phyloP scores from a whole-genome alignment of 176 grass and related monocot species.

The Aegilops speltoides region DNA sequence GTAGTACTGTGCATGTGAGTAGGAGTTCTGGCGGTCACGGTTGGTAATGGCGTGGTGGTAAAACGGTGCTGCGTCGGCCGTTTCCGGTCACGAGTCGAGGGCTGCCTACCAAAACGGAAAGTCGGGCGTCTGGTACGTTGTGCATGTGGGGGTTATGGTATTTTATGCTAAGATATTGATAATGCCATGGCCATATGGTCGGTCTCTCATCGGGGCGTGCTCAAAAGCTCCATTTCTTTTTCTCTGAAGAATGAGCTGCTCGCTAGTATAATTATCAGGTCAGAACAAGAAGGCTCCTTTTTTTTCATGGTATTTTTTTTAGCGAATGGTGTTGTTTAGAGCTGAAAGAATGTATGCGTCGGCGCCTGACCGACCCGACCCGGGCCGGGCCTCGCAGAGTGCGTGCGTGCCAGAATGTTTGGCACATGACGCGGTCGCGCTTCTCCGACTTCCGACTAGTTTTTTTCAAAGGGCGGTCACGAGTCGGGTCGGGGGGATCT shows the following conservation, averaged over 20 bases:
- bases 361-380: neutral
- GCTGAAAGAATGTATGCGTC: neutral
- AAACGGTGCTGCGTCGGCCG: neutral
- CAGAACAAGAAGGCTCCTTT: too few species aligned
- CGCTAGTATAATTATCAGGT: too few species aligned
- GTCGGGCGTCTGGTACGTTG: neutral
- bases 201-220: neutral
- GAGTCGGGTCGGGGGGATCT: constrained; percentile 7
- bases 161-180: neutral
- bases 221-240: neutral
- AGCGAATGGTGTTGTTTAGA: neutral
- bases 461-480: neutral
- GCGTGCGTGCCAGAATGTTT: constrained; percentile 18
- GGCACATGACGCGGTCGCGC: constrained; percentile 28
- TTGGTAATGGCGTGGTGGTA: too few species aligned
- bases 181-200: neutral
- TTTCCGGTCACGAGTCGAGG: neutral
- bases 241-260: neutral
- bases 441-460: neutral
- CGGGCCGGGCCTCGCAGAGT: neutral
- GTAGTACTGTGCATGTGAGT: too few species aligned
- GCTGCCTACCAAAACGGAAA: neutral
- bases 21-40: neutral
- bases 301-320: neutral
- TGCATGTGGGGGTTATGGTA: neutral